Base-by-base conservation (phyloP, 306 rosid genomes). In the cucumber (Cucumis sativus) region DNA sequence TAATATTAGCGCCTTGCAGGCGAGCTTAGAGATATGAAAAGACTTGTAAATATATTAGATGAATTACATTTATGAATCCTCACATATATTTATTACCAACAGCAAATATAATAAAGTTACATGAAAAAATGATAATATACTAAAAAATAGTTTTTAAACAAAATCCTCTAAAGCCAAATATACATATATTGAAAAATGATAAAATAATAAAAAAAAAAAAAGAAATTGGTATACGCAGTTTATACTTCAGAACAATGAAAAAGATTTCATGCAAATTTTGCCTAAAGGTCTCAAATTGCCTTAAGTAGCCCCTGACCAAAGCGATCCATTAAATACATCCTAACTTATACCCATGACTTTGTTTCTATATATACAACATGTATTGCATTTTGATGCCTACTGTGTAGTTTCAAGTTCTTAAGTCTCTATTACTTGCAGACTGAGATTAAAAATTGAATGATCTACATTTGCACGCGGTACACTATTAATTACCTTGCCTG, bases 401-500 rank as follows among this genome's bases (percentile, higher is more conserved):
- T 20, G 39, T 28, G 15, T 20, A 69, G 55, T 68, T 68, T 68
- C 37, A 41, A 68, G 74, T 73, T 33, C 76, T 35, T 1, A 21
- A 62, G 47, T 47, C 51, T 28, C 14, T 28, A 30, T 39, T 45
- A 41, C 52, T 12, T 17, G 67, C 37, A 62, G 40, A 16, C 6
- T 18, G 20, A 15, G 62, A 72, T 35, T 64, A 5, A 39, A 1
- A 67, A 67, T 18, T 41, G 33, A n/a, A 43, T 39, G 45, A 9
- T 7, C 37, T 23, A 71, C 59, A 47, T 47, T 49, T 47, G 23
- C 60, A 47, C 1, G 30, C 25, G 76, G 37, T 15, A 33, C 37
- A 37, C 13, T 17, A 9, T 41, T 30, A 59, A 84, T 52, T 81
- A 87, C 97, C 96, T 95, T 92, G 70, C 98, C 96, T 7, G 93